A percentile compares a stretch with the other conserved stretches of the same genome.
Conservation (phyloP, 2,329 filamentous ascomycete genomes). For the Epichloe festucae region DNA sequence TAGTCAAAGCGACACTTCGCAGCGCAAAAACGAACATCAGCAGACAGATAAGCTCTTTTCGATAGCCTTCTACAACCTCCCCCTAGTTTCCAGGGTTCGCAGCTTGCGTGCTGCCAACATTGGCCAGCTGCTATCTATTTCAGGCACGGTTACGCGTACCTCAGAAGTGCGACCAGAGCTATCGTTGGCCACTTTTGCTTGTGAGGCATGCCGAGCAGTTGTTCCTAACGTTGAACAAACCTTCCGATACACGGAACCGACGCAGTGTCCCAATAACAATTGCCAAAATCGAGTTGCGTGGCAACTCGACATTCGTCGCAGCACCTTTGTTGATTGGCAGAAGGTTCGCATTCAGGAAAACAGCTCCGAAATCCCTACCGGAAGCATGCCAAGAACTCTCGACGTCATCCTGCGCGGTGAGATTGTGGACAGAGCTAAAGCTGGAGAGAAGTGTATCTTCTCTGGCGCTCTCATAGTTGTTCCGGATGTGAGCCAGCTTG, state of each 20-base stretch:
- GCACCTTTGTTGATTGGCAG: slow-evolving; percentile 98
- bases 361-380: slow-evolving; percentile 93
- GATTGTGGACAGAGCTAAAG: slow-evolving; percentile 94
- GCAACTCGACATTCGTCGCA: slow-evolving; percentile 92
- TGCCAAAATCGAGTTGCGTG: slow-evolving; percentile 88
- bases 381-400: slow-evolving; percentile 96
- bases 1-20: slow-evolving; percentile 52
- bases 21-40: slow-evolving; percentile 82
- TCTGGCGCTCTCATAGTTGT: slow-evolving; percentile 93
- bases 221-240: slow-evolving; percentile 92
- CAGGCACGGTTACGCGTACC: slow-evolving; percentile 89
- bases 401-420: slow-evolving; percentile 93
- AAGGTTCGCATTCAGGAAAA: slow-evolving; percentile 98
- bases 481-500: slow-evolving; percentile 88
- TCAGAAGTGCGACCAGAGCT: slow-evolving; percentile 94
- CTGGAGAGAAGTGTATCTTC: slow-evolving; percentile 96
- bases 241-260: slow-evolving; percentile 93
- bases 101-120: slow-evolving; percentile 81
- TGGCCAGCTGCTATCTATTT: slow-evolving; percentile 87
- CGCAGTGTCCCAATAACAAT: slow-evolving; percentile 77
- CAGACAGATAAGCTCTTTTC: slow-evolving; percentile 95
- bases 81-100: slow-evolving; percentile 68
- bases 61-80: slow-evolving; percentile 90
- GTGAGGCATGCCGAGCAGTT: slow-evolving; percentile 72
- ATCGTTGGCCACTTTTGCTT: slow-evolving; percentile 82